Evolutionary conservation across 257 asterid species (phyloP), one percentile per base, ranked within the genome.

Genomic region (Solanum chmielewskii): DNA sequence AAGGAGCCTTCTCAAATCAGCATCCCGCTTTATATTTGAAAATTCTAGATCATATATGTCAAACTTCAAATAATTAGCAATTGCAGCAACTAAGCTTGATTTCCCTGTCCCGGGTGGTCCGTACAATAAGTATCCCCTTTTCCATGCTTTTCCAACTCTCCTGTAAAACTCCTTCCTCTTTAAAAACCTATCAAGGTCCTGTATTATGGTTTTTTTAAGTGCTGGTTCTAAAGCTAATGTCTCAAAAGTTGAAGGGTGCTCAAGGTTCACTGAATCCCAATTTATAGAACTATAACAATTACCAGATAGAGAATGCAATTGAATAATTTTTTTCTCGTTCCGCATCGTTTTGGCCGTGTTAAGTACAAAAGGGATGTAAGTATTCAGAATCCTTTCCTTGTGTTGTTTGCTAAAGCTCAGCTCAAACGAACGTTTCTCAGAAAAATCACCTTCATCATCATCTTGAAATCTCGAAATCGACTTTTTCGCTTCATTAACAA

Each of bases 101-200:
- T 95, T 94, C 5, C 98, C 97, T 0, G 98, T 95, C 27, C 98
- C 98, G 0, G 98, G 98, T 71, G 97, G 98, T 1, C 98, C 98
- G 75, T 92, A 91, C 87, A 95, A 91, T 92, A 95, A 47, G 44
- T 94, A 95, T 9, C 98, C 98, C 41, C 98, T 87, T 89, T 95
- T 95, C 98, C 98, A 95, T 18, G 97, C 97, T 87, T 92, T 89
- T 39, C 98, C 98, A 1, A 95, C 97, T 23, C 91, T 92, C 88
- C 94, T 83, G 64, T 95, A 95, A 20, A 92, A 94, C 1, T 93
- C 96, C 60, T 89, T 94, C 89, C 98, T 90, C 77, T 88, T 89
- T 15, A 95, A 87, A 45, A 94, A 95, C 89, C 94, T 91, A 42
- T 95, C 94, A 68, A 95, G 85, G 85, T 95, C 98, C 1, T 91